Evolutionary conservation across 2,329 filamentous ascomycete species (phyloP), one percentile per base, ranked within the genome.

Genomic region (Delphinella strobiligena): DNA sequence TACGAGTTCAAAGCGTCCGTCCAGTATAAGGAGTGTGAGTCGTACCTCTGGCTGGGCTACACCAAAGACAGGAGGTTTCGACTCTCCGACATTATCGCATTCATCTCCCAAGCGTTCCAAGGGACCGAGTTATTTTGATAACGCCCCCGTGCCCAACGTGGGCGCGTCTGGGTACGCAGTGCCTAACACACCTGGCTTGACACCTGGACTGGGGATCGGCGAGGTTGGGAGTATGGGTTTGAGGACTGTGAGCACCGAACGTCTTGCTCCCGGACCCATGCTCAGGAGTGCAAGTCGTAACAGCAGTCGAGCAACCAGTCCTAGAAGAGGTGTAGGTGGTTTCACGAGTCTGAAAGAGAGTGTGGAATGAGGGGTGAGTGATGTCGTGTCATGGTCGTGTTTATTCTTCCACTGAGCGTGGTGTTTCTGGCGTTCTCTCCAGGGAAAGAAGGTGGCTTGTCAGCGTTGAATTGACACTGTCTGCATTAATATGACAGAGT

Each of bases 31-130:
- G n/a, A n/a, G n/a, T n/a, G n/a, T n/a, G n/a, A n/a, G 78, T 15
- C 66, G 74, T 22, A 67, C 75, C 2, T 82, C 78, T 1, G 82
- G 82, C 15, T 67, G 82, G 51, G 73, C 75, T 2, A 84, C 80
- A 1, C 80, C 82, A 1, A 78, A 74, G 46, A 61, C 75, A 35
- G 73, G 70, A 43, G 43, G 43, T n/a, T 43, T 38, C 30, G 34
- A 34, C 29, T 44, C 38, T 31, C 45, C 42, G 10, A 34, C 19
- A 15, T 17, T 42, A n/a, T 32, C 35, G 14, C 40, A 42, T 16
- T 37, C 29, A 16, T 38, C 33, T 18, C 46, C 41, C 27, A 27
- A 27, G 12, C 17, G 9, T 7, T 4, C n/a, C 14, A 31, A 18
- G 31, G 39, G 30, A 36, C 54, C 69, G 2, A 64, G 66, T 4